phyloP scores from a whole-genome alignment of 148 eudicot genomes.

The Salicornia ramosissima region DNA sequence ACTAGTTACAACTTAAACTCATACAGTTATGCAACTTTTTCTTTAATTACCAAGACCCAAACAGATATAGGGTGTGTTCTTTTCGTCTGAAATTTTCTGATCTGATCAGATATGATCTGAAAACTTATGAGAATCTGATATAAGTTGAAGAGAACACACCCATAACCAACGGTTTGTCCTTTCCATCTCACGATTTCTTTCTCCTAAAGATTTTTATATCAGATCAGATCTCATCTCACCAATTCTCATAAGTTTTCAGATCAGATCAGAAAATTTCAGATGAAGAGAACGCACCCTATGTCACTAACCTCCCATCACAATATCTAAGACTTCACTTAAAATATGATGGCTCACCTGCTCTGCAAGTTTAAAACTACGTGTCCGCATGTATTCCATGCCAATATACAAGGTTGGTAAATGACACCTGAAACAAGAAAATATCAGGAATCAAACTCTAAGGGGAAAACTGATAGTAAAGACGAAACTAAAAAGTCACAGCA shows the following conservation, averaged over 20 bases:
- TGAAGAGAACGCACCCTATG: too few species aligned
- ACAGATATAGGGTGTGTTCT: too few species aligned
- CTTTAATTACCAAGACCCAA: neutral
- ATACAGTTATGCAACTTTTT: neutral
- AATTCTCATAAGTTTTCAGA: too few species aligned
- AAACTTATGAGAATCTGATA: too few species aligned
- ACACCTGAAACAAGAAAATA: constrained; percentile 66
- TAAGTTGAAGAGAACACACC: too few species aligned
- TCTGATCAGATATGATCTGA: too few species aligned
- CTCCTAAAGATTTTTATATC: neutral
- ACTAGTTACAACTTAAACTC: too few species aligned
- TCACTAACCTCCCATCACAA: neutral
- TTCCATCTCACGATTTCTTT: neutral
- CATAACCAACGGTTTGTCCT: neutral
- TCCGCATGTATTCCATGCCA: constrained; percentile 97
- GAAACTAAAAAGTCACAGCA: too few species aligned
- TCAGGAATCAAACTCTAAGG: constrained; percentile 34
- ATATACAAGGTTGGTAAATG: constrained; percentile 91
- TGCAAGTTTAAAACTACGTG: constrained; percentile 80
- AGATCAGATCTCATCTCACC: too few species aligned
- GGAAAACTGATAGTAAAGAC: too few species aligned
- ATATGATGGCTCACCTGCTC: constrained; percentile 54
- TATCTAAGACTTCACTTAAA: neutral
- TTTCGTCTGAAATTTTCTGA: too few species aligned
- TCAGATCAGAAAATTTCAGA: too few species aligned